Percentiles rank a stretch among this genome's conserved stretches.
phyloP scores from a whole-genome alignment of 331 rosid species.

The Erythrophleum ivorense region DNA sequence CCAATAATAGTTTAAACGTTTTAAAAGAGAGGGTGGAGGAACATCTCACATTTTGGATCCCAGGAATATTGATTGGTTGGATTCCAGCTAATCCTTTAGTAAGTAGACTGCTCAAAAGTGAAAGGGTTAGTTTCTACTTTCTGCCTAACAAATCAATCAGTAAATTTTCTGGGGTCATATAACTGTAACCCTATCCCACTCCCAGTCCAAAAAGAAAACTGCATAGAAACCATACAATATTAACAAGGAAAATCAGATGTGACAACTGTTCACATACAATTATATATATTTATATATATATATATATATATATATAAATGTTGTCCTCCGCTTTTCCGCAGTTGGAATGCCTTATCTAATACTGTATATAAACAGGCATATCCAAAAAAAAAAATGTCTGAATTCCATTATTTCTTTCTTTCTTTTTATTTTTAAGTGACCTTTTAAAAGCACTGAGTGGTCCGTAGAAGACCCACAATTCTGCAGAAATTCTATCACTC shows the following conservation, averaged over 20 bases:
- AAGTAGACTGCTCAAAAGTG: slow-evolving; percentile 44
- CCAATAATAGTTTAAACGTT: neutral
- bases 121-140: neutral
- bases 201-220: neutral
- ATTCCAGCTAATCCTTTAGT: slow-evolving; percentile 68
- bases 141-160: neutral
- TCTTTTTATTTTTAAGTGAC: neutral
- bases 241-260: neutral
- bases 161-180: slow-evolving; percentile 5
- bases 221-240: neutral
- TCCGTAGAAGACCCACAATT: neutral
- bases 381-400: neutral
- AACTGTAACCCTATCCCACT: neutral
- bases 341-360: neutral
- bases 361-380: neutral
- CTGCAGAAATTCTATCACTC: slow-evolving; percentile 4
- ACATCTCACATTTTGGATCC: slow-evolving; percentile 57
- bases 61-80: slow-evolving; percentile 56
- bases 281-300: too few relatives aligned
- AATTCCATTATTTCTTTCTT: neutral
- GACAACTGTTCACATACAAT: neutral
- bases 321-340: neutral
- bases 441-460: neutral
- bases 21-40: neutral
- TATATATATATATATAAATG: too few relatives aligned